phyloP scores from a whole-genome alignment of 306 rosid species.

The Glycine latifolia region DNA sequence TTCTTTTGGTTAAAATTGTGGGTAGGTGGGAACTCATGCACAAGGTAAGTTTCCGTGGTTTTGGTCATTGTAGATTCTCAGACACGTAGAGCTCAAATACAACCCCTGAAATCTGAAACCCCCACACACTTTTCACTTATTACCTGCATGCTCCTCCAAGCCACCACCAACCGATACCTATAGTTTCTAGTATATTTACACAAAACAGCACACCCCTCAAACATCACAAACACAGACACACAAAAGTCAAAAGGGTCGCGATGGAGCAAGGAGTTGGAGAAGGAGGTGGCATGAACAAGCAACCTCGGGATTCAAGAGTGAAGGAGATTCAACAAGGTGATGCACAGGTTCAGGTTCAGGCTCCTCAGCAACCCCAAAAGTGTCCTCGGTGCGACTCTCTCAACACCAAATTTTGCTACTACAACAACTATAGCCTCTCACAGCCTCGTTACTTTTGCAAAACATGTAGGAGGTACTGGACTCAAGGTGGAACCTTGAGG shows the following conservation, averaged over 20 bases:
- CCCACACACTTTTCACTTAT: slow-evolving; percentile 16
- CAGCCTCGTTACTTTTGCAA: slow-evolving; percentile 77
- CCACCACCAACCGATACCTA: slow-evolving; percentile 4
- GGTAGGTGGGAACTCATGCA: slow-evolving; percentile 53
- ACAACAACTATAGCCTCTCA: slow-evolving; percentile 72
- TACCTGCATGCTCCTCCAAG: slow-evolving; percentile 39
- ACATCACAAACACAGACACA: neutral
- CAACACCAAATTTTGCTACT: slow-evolving; percentile 76
- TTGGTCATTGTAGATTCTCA: slow-evolving; percentile 51
- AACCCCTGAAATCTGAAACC: slow-evolving; percentile 34
- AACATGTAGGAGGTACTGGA: slow-evolving; percentile 72
- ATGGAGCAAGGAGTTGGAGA: slow-evolving; percentile 46
- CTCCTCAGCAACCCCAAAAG: slow-evolving; percentile 31
- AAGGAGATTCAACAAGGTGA: slow-evolving; percentile 13
- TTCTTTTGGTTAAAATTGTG: neutral
- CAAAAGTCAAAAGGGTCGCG: neutral
- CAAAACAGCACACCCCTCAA: neutral
- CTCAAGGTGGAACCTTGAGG: slow-evolving; percentile 73
- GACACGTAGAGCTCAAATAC: slow-evolving; percentile 54
- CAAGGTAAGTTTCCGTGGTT: slow-evolving; percentile 54
- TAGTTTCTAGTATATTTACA: slow-evolving; percentile 32
- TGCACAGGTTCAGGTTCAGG: slow-evolving; percentile 17
- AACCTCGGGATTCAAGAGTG: neutral
- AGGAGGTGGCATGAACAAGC: slow-evolving; percentile 35
- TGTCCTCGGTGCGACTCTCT: slow-evolving; percentile 71